Percentiles rank a stretch among this genome's conserved stretches.
Conservation (phyloP, 2,329 filamentous ascomycete genomes). For the Gliomastix tumulicola region DNA sequence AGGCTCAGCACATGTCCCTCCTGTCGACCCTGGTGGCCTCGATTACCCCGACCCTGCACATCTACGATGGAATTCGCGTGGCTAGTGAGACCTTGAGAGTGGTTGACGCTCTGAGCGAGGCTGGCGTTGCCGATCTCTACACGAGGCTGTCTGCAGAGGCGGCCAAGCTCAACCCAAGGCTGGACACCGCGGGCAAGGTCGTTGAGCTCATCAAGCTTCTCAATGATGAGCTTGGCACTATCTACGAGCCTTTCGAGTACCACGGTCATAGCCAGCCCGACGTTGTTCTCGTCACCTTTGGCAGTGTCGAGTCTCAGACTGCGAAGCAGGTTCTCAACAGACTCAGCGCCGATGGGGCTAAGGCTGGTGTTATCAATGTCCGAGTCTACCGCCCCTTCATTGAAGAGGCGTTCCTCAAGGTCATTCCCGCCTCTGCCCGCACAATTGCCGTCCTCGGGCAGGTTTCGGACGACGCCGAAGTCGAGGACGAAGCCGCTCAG, state of each 20-base stretch:
- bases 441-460: conserved; percentile 85
- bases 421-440: conserved; percentile 67
- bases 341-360: conserved; percentile 65
- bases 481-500: conserved; percentile 67
- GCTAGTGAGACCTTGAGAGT: conserved; percentile 77
- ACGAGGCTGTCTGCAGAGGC: conserved; percentile 56
- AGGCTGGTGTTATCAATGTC: conserved; percentile 83
- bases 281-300: conserved; percentile 84
- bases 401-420: conserved; percentile 85
- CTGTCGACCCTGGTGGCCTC: conserved; percentile 75
- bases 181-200: conserved; percentile 66
- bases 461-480: conserved; percentile 65
- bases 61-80: conserved; percentile 80
- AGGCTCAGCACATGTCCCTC: conserved; percentile 93
- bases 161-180: conserved; percentile 59
- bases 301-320: conserved; percentile 82
- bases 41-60: conserved; percentile 75
- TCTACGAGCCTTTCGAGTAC: conserved; percentile 93
- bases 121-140: conserved; percentile 63
- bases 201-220: conserved; percentile 64
- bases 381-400: conserved; percentile 92
- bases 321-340: conserved; percentile 72
- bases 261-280: conserved; percentile 74
- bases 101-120: conserved; percentile 72
- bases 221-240: conserved; percentile 88